Conservation (phyloP, 2,329 filamentous ascomycete genomes). For the Talaromyces sp. region DNA sequence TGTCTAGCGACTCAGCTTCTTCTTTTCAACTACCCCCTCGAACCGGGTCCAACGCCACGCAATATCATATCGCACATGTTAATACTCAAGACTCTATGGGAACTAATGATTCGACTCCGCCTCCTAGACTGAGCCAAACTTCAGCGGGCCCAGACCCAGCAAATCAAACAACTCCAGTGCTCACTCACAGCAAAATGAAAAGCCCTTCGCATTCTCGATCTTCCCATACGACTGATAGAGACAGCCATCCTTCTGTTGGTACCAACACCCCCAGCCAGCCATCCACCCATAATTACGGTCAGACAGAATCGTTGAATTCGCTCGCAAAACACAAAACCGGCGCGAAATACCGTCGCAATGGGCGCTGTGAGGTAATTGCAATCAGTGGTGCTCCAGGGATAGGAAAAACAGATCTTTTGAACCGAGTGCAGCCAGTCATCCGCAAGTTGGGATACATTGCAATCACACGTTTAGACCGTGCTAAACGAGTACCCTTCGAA, state of each 20-base stretch:
- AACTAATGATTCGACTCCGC: slow-evolving; percentile 38
- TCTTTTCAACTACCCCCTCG: slow-evolving; percentile 45
- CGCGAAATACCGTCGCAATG: slow-evolving; percentile 54
- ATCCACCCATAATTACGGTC: slow-evolving; percentile 35
- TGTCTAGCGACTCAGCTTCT: slow-evolving; percentile 56
- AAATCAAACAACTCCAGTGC: slow-evolving; percentile 5
- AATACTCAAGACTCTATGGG: slow-evolving; percentile 39
- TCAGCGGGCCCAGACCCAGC: slow-evolving; percentile 14
- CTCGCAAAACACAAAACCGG: slow-evolving; percentile 44
- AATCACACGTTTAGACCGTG: slow-evolving; percentile 62
- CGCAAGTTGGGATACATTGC: slow-evolving; percentile 64
- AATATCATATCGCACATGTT: slow-evolving; percentile 31
- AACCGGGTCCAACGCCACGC: slow-evolving; percentile 40
- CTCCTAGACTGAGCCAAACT: slow-evolving; percentile 29
- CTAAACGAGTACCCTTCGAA: slow-evolving; percentile 63
- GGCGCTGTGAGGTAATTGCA: slow-evolving; percentile 63
- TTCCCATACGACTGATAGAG: slow-evolving; percentile 42
- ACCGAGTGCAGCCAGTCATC: slow-evolving; percentile 59
- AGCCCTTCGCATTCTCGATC: slow-evolving; percentile 42
- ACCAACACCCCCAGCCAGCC: slow-evolving; percentile 36
- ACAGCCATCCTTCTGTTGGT: slow-evolving; percentile 37
- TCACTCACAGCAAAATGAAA: slow-evolving; percentile 32
- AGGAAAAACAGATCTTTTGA: slow-evolving; percentile 64
- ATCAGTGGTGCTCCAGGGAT: slow-evolving; percentile 60
- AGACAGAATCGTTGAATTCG: slow-evolving; percentile 34